phyloP scores from a whole-genome alignment of 192 early-diverging fungal genomes.

The Linnemannia zychae region DNA sequence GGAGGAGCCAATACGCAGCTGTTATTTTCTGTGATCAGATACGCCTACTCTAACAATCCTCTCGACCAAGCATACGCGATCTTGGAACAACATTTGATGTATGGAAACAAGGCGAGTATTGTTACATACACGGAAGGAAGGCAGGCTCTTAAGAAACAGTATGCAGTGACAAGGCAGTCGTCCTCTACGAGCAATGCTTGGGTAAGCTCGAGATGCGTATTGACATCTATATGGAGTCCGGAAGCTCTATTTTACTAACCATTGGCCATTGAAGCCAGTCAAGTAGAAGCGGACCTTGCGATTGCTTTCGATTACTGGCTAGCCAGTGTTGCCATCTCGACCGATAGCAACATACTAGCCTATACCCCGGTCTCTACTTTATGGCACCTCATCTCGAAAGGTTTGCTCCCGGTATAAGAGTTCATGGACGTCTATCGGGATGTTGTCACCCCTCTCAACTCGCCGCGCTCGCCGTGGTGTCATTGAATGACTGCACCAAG shows the following conservation, averaged over 20 bases:
- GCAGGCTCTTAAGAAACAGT: conserved; percentile 12
- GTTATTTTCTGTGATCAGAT: conserved; percentile 13
- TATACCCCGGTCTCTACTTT: not conserved
- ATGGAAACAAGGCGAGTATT: conserved; percentile 4
- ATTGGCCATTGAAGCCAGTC: not conserved
- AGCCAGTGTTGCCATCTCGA: conserved; percentile 7
- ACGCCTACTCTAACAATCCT: conserved; percentile 10
- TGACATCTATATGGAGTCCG: conserved; percentile 2
- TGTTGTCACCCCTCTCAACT: not conserved
- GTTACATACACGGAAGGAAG: not conserved
- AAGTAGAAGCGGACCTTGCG: conserved; percentile 21
- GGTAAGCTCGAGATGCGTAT: not conserved
- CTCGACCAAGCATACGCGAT: conserved; percentile 15
- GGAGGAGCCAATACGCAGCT: conserved; percentile 9
- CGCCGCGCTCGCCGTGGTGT: conserved; percentile 11
- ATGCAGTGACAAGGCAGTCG: not conserved
- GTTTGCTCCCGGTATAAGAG: not conserved
- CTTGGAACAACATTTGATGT: conserved; percentile 1
- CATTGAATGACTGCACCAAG: conserved; percentile 11
- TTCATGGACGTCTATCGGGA: not conserved
- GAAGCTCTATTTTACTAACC: conserved; percentile 15
- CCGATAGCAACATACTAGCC: conserved; percentile 18
- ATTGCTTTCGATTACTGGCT: conserved; percentile 6
- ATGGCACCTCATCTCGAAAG: not conserved
- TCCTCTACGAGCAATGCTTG: not conserved